Base-by-base conservation (phyloP, 2,329 filamentous ascomycete genomes). In the Botryotinia convoluta region DNA sequence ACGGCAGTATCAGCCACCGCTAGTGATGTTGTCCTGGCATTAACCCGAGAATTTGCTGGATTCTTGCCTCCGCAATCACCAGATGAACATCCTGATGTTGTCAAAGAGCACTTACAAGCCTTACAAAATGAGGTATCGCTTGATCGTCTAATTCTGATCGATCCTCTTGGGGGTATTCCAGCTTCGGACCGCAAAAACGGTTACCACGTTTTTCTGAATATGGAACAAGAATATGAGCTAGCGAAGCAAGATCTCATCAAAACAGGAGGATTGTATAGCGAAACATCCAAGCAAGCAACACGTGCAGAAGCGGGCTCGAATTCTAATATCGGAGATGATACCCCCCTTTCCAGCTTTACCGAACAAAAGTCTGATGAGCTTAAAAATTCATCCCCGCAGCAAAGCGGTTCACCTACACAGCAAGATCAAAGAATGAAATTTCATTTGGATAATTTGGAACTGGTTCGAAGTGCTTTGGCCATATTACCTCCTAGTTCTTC, bases 71-170 rank as follows among this genome's bases (percentile, higher is more conserved):
- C 75, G 2, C 75, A 76, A 29, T 26, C 71, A 18, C 77, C 74
- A 18, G 83, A 85, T 12, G 85, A 86, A 71, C 84, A 86, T 72
- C 82, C 83, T 7, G 76, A 78, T 61, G 77, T 80, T 61, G 82
- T 81, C 20, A 83, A 80, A 48, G 80, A 83, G 74, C 83, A 82
- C 69, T 81, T 84, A 65, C 77, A 78, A 71, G 80, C 80, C 67
- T 80, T 85, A 2, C 84, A 83, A 72, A 86, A 87, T 44, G 82
- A 89, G 74, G 87, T 91, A 0, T 87, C 88, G 0, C 84, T 99
- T 9, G 95, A 98, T 80, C 89, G 95, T 51, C 86, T 99, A 60
- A 97, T 99, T 75, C 85, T 99, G 42, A 86, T 99, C 10, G 96
- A 99, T 81, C 91, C 93, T 0, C 83, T 94, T 0, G 96, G 96